phyloP scores from a whole-genome alignment of 2,329 filamentous ascomycete genomes.

The Alternaria sp. region DNA sequence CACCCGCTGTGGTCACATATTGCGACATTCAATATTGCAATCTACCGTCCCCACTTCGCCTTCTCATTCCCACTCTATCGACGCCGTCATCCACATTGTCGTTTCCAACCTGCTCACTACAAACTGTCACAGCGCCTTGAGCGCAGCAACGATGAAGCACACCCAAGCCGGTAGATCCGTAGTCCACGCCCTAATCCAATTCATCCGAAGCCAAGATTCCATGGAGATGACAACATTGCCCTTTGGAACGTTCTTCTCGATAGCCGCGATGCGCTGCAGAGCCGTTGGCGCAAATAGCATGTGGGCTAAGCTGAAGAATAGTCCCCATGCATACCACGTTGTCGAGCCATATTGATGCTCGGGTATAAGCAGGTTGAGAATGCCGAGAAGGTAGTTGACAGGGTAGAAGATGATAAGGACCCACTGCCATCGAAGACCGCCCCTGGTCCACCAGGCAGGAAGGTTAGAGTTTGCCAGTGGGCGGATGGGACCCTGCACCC shows the following conservation, averaged over 20 bases:
- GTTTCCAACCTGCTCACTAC: not conserved
- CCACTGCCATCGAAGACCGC: not conserved
- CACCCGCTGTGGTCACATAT: not conserved
- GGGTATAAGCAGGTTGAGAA: not conserved
- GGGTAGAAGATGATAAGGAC: not conserved
- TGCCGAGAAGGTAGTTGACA: not conserved
- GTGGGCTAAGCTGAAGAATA: not conserved
- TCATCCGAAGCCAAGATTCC: not conserved
- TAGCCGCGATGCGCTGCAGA: not conserved
- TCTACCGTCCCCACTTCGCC: not conserved
- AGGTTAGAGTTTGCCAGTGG: not conserved
- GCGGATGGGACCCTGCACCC: not conserved
- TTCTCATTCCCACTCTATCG: not conserved
- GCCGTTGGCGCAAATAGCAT: not conserved
- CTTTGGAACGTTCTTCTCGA: not conserved
- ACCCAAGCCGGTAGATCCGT: not conserved
- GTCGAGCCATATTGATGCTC: not conserved
- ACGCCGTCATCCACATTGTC: not conserved
- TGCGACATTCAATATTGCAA: not conserved
- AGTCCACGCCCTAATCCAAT: not conserved
- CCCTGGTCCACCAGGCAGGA: not conserved
- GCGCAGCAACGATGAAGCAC: not conserved
- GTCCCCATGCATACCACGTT: not conserved
- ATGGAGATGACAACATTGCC: not conserved
- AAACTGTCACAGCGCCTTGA: not conserved